These are phyloP conservation scores for Luzula sylvatica DNA, from an alignment of 176 grass and related monocot genomes.

Conservation along the genomic window DNA sequence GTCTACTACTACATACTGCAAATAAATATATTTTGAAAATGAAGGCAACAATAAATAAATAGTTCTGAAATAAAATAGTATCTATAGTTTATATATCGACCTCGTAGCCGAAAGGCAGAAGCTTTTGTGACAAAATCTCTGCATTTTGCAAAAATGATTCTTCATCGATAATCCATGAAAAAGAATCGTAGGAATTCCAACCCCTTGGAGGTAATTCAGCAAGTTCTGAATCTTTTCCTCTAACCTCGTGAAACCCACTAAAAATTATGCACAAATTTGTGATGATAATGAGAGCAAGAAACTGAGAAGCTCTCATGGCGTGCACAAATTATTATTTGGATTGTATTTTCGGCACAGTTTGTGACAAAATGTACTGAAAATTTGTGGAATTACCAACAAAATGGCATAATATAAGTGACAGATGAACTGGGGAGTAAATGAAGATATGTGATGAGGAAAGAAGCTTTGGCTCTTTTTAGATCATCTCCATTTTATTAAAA, in stretches of 20 bases:
- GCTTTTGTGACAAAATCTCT: constrained; percentile 49
- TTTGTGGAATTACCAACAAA: too few species aligned
- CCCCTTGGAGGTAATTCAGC: constrained; percentile 53
- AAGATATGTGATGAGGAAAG: too few species aligned
- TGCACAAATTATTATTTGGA: too few species aligned
- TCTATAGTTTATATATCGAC: constrained; percentile 19
- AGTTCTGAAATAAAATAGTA: neutral
- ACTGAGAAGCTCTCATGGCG: constrained; percentile 9
- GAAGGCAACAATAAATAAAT: neutral
- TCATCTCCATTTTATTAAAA: too few species aligned
- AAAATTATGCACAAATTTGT: constrained; percentile 7
- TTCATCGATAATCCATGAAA: constrained; percentile 75
- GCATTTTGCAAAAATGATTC: constrained; percentile 59
- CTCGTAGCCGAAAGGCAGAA: constrained; percentile 64
- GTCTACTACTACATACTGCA: constrained; percentile 71
- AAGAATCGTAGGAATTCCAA: constrained; percentile 95
- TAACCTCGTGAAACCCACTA: constrained; percentile 24
- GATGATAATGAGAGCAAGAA: constrained; percentile 11
- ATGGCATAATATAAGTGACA: too few species aligned
- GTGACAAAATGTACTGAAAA: too few species aligned
- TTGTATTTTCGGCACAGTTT: too few species aligned
- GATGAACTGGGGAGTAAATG: too few species aligned
- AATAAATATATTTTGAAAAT: constrained; percentile 8
- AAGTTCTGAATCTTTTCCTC: constrained; percentile 12
- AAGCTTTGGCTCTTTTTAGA: too few species aligned